phyloP scores from a whole-genome alignment of 805 yeast species.

The Suhomyces sp. region DNA sequence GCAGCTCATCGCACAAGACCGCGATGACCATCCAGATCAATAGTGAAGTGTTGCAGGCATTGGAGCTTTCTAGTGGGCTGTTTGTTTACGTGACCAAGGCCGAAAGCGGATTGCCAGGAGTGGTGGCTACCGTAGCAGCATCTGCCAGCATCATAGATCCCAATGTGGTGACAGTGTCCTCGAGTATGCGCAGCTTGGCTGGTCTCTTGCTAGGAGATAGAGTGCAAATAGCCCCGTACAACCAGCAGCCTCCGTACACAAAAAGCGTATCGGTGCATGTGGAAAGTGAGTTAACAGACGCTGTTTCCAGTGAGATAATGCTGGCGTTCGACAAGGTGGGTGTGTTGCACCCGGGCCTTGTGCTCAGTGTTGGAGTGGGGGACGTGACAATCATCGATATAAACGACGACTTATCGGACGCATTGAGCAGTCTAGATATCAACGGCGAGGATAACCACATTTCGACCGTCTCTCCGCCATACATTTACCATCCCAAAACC shows the following conservation, averaged over 20 bases:
- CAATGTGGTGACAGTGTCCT: slow-evolving; percentile 28
- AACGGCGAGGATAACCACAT: slow-evolving; percentile 8
- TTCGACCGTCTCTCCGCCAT: slow-evolving; percentile 46
- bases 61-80: slow-evolving; percentile 46
- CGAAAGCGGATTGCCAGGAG: slow-evolving; percentile 45
- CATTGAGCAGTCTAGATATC: slow-evolving; percentile 34
- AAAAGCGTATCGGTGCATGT: slow-evolving; percentile 14
- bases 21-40: slow-evolving; percentile 38
- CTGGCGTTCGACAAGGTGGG: slow-evolving; percentile 54
- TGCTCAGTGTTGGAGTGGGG: slow-evolving; percentile 23
- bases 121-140: slow-evolving; percentile 40
- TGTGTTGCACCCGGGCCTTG: slow-evolving; percentile 56
- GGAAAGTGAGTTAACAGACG: neutral
- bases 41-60: slow-evolving; percentile 43
- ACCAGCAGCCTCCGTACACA: slow-evolving; percentile 47
- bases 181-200: slow-evolving; percentile 26
- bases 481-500: slow-evolving; percentile 34
- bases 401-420: slow-evolving; percentile 32
- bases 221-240: slow-evolving; percentile 42
- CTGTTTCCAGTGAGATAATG: slow-evolving; percentile 31
- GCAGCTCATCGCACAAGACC: slow-evolving; percentile 7
- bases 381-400: slow-evolving; percentile 17
- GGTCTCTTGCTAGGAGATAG: slow-evolving; percentile 49
- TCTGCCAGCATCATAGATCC: slow-evolving; percentile 29
- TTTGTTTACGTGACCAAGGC: slow-evolving; percentile 42